Base-by-base conservation (phyloP, 148 eudicot species). In the Selenicereus undatus region DNA sequence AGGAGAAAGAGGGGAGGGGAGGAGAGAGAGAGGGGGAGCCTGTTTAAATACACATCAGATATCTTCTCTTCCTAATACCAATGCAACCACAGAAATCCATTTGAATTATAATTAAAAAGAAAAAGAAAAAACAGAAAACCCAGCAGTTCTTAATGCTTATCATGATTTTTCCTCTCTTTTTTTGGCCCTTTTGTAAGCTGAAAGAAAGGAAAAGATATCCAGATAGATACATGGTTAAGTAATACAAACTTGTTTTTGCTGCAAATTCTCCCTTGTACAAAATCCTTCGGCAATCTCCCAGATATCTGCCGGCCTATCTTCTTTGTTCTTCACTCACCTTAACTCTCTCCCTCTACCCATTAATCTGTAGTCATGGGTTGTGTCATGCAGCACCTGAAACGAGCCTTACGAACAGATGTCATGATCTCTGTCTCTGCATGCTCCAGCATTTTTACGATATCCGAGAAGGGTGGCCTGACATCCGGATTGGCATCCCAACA, bases 381-480 rank as follows among this genome's bases (percentile, higher is more conserved):
- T 42, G 91, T 90, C 30, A 92, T 83, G 89, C 98, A 95, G 93
- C 98, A 95, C 89, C 98, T 91, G 91, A 95, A 95, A 78, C 97
- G 97, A 11, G 98, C 98, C 86, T 93, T 95, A 1, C 98, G 90
- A 27, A 88, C 94, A 22, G 92, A 90, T n/a, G 94, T 95, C 94
- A 93, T 86, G 81, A 95, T 86, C 85, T 91, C 98, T 7, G 82
- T 90, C 84, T 93, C 97, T 11, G 98, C 97, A 76, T 86, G 84
- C 83, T 95, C 98, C 35, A 95, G 95, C 97, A 95, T 93, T 82
- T 78, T 87, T 24, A 95, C 95, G 0, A 95, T 90, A 70, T 93
- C 92, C 0, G 91, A 78, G 82, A 95, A 95, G 39, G 94, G 89
- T 12, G 99, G 99, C 85, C 99, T 85, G 1, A 87, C 90, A 82